Evolutionary conservation across 2,329 filamentous ascomycete genomes (phyloP).

Genomic region (Aspergillus ochraceoroseus): DNA sequence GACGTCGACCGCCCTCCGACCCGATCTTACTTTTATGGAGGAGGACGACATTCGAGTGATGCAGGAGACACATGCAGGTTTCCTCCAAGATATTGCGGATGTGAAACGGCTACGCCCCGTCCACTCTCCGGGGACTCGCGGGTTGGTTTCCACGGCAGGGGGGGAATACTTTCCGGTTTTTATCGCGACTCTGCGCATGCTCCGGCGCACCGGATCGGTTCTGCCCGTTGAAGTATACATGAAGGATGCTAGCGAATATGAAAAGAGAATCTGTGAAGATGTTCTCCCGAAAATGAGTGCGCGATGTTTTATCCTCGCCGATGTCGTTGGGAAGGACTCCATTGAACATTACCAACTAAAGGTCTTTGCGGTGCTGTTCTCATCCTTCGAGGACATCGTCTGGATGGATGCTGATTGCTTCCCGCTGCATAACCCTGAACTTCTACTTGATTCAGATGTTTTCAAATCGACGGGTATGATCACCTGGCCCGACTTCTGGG

Average conservation of each 20-base stretch:
- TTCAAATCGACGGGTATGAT: conserved; percentile 52
- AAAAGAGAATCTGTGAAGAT: conserved; percentile 39
- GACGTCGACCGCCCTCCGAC: conserved; percentile 27
- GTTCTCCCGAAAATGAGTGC: conserved; percentile 42
- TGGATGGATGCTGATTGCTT: conserved; percentile 58
- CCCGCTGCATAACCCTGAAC: conserved; percentile 45
- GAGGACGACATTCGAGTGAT: conserved; percentile 34
- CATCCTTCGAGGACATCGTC: conserved; percentile 55
- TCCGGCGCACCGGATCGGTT: conserved; percentile 48
- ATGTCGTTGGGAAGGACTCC: conserved; percentile 38
- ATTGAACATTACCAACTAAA: conserved; percentile 53
- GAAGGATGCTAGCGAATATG: conserved; percentile 39
- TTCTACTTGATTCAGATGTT: conserved; percentile 50
- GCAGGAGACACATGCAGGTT: conserved; percentile 40
- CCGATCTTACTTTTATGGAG: conserved; percentile 35
- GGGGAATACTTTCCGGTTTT: conserved; percentile 48
- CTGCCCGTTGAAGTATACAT: conserved; percentile 49
- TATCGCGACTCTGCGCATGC: conserved; percentile 49
- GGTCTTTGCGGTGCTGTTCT: conserved; percentile 54
- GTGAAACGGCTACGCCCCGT: conserved; percentile 30
- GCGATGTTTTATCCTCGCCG: conserved; percentile 42
- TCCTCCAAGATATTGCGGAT: conserved; percentile 34
- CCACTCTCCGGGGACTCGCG: conserved; percentile 41
- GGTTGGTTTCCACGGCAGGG: conserved; percentile 51
- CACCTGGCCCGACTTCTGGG: conserved; percentile 54